phyloP scores from a whole-genome alignment of 140 eudicot genomes.

The Oenanthe javanica region DNA sequence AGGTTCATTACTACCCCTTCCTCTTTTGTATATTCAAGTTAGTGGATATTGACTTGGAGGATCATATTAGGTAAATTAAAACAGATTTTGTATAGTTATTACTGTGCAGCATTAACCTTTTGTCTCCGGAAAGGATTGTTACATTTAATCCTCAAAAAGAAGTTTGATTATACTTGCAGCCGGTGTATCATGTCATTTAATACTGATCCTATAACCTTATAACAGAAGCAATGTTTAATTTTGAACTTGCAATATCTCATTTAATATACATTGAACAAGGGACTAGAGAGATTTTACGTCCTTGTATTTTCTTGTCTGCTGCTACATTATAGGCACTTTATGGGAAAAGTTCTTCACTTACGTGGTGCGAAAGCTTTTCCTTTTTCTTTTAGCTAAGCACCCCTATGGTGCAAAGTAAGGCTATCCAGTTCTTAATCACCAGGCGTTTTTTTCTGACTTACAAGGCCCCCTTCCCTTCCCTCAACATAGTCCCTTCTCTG shows the following conservation, averaged over 20 bases:
- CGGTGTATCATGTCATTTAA: neutral
- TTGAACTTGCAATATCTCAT: neutral
- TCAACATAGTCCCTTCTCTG: neutral
- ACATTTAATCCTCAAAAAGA: neutral
- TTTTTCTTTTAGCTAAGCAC: neutral
- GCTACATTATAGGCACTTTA: neutral
- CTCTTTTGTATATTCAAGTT: neutral
- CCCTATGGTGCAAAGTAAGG: neutral
- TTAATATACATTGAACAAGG: neutral
- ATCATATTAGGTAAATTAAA: neutral
- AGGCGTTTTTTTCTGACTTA: neutral
- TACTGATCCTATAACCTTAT: neutral
- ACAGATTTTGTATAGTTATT: neutral
- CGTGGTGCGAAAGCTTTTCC: neutral
- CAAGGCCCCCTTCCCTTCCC: neutral
- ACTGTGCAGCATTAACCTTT: neutral
- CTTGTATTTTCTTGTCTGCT: neutral
- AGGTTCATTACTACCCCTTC: slow-evolving; percentile 29
- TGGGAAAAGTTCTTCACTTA: neutral
- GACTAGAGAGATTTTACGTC: neutral
- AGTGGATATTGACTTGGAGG: neutral
- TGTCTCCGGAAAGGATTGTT: neutral
- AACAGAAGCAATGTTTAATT: neutral
- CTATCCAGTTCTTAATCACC: neutral
- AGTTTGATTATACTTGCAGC: neutral